These are phyloP conservation scores for Bipolaris sorokiniana DNA, from an alignment of 2,329 filamentous ascomycete species.

Conservation along the genomic window DNA sequence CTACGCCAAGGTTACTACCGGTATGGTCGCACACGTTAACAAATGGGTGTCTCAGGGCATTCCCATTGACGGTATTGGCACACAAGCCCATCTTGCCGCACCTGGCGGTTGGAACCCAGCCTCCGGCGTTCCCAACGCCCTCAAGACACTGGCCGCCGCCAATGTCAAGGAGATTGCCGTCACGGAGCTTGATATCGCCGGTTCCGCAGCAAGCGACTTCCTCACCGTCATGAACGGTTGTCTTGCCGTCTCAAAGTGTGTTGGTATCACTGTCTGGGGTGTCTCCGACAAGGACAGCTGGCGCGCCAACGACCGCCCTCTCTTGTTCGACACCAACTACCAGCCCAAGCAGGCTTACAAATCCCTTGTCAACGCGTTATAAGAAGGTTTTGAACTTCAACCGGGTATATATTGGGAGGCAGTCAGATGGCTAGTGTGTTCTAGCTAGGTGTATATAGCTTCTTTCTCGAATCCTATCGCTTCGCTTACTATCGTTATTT, in stretches of 20 bases:
- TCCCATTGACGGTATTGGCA: constrained; percentile 70
- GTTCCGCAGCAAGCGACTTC: constrained; percentile 64
- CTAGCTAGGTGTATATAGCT: too few species aligned
- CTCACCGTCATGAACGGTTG: constrained; percentile 62
- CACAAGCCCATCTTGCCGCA: constrained; percentile 61
- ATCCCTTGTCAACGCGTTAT: not conserved
- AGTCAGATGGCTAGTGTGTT: too few species aligned
- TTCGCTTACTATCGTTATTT: too few species aligned
- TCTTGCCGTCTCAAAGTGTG: constrained; percentile 63
- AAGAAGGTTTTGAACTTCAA: not conserved
- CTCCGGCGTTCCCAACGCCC: constrained; percentile 55
- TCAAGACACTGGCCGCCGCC: constrained; percentile 60
- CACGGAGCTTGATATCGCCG: constrained; percentile 71
- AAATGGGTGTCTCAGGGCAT: constrained; percentile 67
- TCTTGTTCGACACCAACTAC: constrained; percentile 53
- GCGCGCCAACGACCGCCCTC: constrained; percentile 45
- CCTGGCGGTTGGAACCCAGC: constrained; percentile 49
- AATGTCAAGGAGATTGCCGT: constrained; percentile 64
- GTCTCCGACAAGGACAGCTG: constrained; percentile 55
- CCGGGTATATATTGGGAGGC: not conserved
- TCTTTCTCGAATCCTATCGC: too few species aligned
- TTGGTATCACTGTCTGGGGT: constrained; percentile 70
- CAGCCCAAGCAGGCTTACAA: constrained; percentile 52
- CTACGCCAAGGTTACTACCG: constrained; percentile 62
- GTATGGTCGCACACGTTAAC: constrained; percentile 65